phyloP scores from a whole-genome alignment of 192 early-diverging fungal species.

The Coemansia sp. region DNA sequence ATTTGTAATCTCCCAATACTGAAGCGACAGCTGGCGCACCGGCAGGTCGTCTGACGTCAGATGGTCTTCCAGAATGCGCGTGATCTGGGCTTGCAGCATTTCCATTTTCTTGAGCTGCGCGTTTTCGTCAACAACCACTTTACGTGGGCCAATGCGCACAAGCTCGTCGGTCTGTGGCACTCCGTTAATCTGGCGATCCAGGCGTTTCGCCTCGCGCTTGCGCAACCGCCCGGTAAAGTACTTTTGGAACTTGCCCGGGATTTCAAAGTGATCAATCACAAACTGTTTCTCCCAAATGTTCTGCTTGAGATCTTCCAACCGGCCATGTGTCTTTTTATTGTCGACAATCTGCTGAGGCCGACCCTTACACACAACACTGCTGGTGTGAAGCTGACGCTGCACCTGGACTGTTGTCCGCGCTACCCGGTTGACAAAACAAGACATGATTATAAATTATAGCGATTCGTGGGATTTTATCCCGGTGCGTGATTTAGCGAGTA shows the following conservation, averaged over 20 bases:
- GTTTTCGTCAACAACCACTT: slow-evolving; percentile 22
- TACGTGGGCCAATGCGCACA: slow-evolving; percentile 22
- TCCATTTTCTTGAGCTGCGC: slow-evolving; percentile 26
- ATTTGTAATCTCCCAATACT: slow-evolving; percentile 51
- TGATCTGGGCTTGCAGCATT: slow-evolving; percentile 31
- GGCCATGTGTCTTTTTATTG: not conserved
- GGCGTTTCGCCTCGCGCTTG: slow-evolving; percentile 39
- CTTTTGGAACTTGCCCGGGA: slow-evolving; percentile 48
- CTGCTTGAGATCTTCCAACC: slow-evolving; percentile 23
- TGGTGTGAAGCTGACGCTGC: not conserved
- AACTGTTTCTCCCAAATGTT: slow-evolving; percentile 38
- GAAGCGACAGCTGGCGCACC: slow-evolving; percentile 42
- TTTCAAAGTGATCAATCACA: slow-evolving; percentile 42
- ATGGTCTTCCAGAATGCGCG: slow-evolving; percentile 46
- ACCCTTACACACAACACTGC: not conserved
- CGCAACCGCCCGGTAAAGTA: slow-evolving; percentile 48
- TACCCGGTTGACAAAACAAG: not conserved
- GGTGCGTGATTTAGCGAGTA: too few species aligned
- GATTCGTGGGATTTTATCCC: too few species aligned
- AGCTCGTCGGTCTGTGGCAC: slow-evolving; percentile 14
- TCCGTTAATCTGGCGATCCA: slow-evolving; percentile 26
- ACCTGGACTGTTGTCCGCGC: not conserved
- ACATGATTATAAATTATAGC: not conserved
- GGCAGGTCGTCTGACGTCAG: slow-evolving; percentile 31
- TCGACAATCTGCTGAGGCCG: slow-evolving; percentile 2